Base-by-base conservation (phyloP, 371 early-diverging fungal genomes). In the Rhizopus arrhizus region DNA sequence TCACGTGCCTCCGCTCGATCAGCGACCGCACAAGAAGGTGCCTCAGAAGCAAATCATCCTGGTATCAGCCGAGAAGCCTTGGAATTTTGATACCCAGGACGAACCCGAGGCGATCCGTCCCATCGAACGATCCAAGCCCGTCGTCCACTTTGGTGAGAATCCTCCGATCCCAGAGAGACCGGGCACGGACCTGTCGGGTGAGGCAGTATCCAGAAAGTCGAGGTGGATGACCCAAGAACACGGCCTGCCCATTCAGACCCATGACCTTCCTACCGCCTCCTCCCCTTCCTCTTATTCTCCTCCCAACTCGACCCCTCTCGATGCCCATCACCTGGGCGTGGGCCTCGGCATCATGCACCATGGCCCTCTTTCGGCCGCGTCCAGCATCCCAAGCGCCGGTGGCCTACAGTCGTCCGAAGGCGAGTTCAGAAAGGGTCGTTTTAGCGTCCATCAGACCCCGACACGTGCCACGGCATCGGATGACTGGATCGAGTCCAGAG, bases 1-100 rank as follows among this genome's bases (percentile, higher is more conserved):
- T 13, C 75, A 82, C 31, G 60, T 95, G 12, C 89, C 91, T 9
- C 88, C 93, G 0, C 73, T 95, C 32, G 87, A 87, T 43, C 77
- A 81, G 42, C 66, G 89, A 16, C 80, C 85, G 22, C 78, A 72
- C 28, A 85, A 82, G 47, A 72, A 65, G 53, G 61, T 73, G 42
- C 78, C 68, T 28, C 66, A 74, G 47, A 70, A 66, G 35, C 72
- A 74, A 41, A 68, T 70, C 8, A 56, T 64, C 22, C 22, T 22
- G 22, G 22, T 2, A 0, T 22, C 64, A 11, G 67, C 74, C n/a
- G 74, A 77, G 7, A 72, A 48, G 31, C 22, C 74, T 41, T 80
- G 81, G 81, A 78, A 80, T 62, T 80, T 80, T 60, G 9, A 16
- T 2, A 38, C 22, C 16, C n/a, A 42, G 38, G 53, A 15, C 13